Evolutionary conservation across 2,329 filamentous ascomycete species (phyloP).

Genomic region (Epichloe gansuensis): DNA sequence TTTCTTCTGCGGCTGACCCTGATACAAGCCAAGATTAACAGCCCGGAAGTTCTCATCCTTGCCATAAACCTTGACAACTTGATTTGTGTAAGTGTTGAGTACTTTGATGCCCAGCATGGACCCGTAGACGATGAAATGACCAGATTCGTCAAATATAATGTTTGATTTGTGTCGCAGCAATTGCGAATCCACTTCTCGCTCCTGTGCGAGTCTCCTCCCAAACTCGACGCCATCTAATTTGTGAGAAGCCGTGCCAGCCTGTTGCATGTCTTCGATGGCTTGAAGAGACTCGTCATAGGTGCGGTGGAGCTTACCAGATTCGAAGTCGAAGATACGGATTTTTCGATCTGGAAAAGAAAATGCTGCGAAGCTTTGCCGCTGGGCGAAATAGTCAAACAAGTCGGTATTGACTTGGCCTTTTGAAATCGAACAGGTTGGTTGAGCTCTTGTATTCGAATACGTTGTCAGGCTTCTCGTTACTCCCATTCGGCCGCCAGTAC

Average conservation of each 20-base stretch:
- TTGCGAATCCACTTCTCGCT: slow-evolving; percentile 71
- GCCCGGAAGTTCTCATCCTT: slow-evolving; percentile 81
- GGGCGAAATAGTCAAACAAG: slow-evolving; percentile 74
- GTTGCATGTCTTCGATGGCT: slow-evolving; percentile 88
- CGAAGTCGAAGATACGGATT: slow-evolving; percentile 87
- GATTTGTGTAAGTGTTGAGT: slow-evolving; percentile 89
- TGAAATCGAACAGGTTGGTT: slow-evolving; percentile 93
- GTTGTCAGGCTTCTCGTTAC: slow-evolving; percentile 80
- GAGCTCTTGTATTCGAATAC: slow-evolving; percentile 91
- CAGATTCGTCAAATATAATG: slow-evolving; percentile 89
- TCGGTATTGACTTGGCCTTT: slow-evolving; percentile 83
- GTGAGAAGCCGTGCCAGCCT: slow-evolving; percentile 71
- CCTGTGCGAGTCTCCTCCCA: slow-evolving; percentile 71
- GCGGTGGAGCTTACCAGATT: slow-evolving; percentile 73
- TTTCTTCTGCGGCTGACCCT: slow-evolving; percentile 92
- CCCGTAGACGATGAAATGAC: slow-evolving; percentile 89
- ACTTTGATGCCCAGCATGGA: slow-evolving; percentile 90
- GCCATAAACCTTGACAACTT: slow-evolving; percentile 80
- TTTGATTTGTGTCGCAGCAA: slow-evolving; percentile 60
- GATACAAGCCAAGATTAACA: slow-evolving; percentile 76
- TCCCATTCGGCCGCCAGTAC: slow-evolving; percentile 77
- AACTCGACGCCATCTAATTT: slow-evolving; percentile 88
- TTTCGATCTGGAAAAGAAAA: slow-evolving; percentile 91
- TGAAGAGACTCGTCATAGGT: slow-evolving; percentile 91
- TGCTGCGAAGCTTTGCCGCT: slow-evolving; percentile 77